Conservation (phyloP, 495 filamentous ascomycete species). For the Tuber indicum region DNA sequence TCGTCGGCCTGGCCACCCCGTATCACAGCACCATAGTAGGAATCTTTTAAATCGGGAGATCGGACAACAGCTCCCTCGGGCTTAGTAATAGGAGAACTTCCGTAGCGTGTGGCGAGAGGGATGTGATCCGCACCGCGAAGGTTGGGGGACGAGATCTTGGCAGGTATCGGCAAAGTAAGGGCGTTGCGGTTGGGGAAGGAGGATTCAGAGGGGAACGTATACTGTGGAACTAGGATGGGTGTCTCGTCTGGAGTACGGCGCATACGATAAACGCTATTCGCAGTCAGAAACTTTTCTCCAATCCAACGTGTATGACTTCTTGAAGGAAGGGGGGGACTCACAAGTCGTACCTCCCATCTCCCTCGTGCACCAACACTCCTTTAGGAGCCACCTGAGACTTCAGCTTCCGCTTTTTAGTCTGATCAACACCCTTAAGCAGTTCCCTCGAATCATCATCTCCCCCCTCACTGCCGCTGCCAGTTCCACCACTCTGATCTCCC, state of each 20-base stretch:
- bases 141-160: slow-evolving; percentile 16
- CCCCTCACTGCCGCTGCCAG: slow-evolving; percentile 26
- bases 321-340: slow-evolving; percentile 18
- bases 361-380: slow-evolving; percentile 37
- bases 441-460: slow-evolving; percentile 27
- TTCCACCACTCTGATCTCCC: slow-evolving; percentile 9
- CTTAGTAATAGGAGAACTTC: slow-evolving; percentile 31
- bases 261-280: slow-evolving; percentile 38
- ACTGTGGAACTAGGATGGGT: slow-evolving; percentile 39
- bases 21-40: slow-evolving; percentile 12
- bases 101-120: slow-evolving; percentile 25
- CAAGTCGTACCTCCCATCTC: slow-evolving; percentile 37
- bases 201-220: slow-evolving; percentile 28
- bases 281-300: slow-evolving; percentile 16
- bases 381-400: slow-evolving; percentile 33
- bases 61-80: slow-evolving; percentile 23
- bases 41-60: slow-evolving; percentile 21
- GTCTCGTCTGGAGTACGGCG: slow-evolving; percentile 37
- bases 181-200: slow-evolving; percentile 40
- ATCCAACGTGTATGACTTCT: slow-evolving; percentile 2
- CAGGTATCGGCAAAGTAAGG: slow-evolving; percentile 27
- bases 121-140: not conserved
- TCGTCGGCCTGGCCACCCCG: slow-evolving; percentile 26
- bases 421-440: slow-evolving; percentile 11
- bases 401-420: slow-evolving; percentile 28